Base-by-base conservation (phyloP, 805 yeast genomes). In the Yamadazyma takamatsuzukensis region DNA sequence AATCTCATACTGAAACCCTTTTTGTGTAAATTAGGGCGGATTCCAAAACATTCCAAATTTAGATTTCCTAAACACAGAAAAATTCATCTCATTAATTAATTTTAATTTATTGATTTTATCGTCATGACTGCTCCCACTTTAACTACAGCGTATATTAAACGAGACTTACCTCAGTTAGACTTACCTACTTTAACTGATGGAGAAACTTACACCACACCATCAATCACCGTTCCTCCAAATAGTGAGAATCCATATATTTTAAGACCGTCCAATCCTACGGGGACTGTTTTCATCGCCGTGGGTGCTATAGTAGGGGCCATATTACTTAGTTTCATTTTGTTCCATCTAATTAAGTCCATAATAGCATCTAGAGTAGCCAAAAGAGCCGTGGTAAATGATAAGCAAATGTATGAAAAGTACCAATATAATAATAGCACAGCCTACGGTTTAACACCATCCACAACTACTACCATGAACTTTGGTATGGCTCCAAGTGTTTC, bases 221-320 rank as follows among this genome's bases (percentile, higher is more conserved):
- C 70, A 1, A 60, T 76, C 11, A 56, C 69, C 1, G 74, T 78
- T 9, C 95, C 95, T 0, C 61, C 80, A 2, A 67, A 74, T 25
- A 46, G 45, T 12, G 59, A 69, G 30, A 86, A 86, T 54, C 95
- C 95, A 8, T 78, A 71, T 47, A 65, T 86, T 13, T 57, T 71
- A 44, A 56, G 62, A 28, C 56, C 77, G 5, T 50, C 50, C 14
- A 64, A 68, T 28, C 85, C 88, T 1, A 69, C 74, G 29, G 95
- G 95, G 1, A 82, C 93, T 1, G 88, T 87, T 2, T 86, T 85
- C 58, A 86, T 87, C 32, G 82, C 84, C 0, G 82, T 85, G 26
- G 95, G 94, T 1, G 65, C 81, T 8, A 66, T 80, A 23, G 76
- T 80, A 4, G 84, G 80, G 0, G 78, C 76, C 23, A 59, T 83